These are phyloP conservation scores for Trypanosoma platydactyli DNA, from an alignment of 208 protist genomes.

Conservation along the genomic window DNA sequence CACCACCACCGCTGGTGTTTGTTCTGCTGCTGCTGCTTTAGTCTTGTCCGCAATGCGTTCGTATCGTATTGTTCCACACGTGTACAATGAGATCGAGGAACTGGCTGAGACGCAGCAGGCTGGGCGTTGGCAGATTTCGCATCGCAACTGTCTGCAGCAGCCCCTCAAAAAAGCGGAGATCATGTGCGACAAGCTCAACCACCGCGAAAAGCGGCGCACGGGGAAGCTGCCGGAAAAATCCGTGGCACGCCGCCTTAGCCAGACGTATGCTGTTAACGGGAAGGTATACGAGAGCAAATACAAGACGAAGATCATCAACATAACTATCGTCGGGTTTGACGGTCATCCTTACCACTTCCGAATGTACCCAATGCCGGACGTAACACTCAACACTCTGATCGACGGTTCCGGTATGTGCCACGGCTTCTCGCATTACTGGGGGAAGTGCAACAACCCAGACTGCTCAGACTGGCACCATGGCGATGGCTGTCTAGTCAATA, in stretches of 20 bases:
- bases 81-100: constrained; percentile 88
- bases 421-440: constrained; percentile 76
- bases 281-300: constrained; percentile 65
- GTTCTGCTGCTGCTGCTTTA: constrained; percentile 3
- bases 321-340: constrained; percentile 85
- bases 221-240: constrained; percentile 86
- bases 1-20: background rate
- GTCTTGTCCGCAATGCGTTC: constrained; percentile 19
- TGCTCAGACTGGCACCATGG: constrained; percentile 90
- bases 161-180: constrained; percentile 85
- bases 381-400: constrained; percentile 89
- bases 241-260: constrained; percentile 75
- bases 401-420: constrained; percentile 91
- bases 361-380: constrained; percentile 86
- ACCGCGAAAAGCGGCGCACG: constrained; percentile 74
- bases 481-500: constrained; percentile 89
- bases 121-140: constrained; percentile 81
- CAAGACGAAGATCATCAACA: constrained; percentile 85
- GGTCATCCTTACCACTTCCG: constrained; percentile 91
- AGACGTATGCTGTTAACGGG: constrained; percentile 84
- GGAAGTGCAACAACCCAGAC: constrained; percentile 90
- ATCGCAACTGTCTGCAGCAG: constrained; percentile 84
- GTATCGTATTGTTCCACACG: constrained; percentile 86
- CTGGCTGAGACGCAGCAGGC: constrained; percentile 79
- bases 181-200: constrained; percentile 88